Percentiles rank a stretch among this genome's conserved stretches.
phyloP scores from a whole-genome alignment of 2,329 filamentous ascomycete species.

The Arachnopeziza araneosa region DNA sequence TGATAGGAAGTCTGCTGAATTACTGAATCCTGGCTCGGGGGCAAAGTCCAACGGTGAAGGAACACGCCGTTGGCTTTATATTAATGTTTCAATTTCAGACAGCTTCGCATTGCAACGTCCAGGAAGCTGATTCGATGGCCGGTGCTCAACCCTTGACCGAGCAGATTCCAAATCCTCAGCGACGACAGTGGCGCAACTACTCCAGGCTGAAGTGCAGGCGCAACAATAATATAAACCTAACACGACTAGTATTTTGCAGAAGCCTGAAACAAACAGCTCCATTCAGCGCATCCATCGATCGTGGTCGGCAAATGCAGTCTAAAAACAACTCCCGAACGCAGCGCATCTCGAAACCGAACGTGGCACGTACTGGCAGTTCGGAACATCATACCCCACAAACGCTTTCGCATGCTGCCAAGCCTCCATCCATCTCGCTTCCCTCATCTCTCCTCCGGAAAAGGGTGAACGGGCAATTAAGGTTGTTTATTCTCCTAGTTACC shows the following conservation, averaged over 20 bases:
- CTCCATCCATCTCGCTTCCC: neutral
- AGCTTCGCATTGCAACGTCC: neutral
- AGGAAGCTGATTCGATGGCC: neutral
- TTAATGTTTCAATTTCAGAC: neutral
- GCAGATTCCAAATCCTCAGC: neutral
- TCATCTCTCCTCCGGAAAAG: neutral
- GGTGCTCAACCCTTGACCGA: neutral
- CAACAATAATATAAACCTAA: neutral
- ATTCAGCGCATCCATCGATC: neutral
- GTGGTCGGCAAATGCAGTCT: neutral
- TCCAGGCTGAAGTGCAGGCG: neutral
- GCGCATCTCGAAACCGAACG: neutral
- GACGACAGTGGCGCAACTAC: neutral
- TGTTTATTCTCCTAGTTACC: neutral
- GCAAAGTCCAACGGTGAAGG: too few species aligned
- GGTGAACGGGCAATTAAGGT: neutral
- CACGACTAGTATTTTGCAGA: neutral
- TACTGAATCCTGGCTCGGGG: too few species aligned
- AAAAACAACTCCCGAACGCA: neutral
- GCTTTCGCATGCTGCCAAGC: too few species aligned
- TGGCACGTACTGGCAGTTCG: neutral
- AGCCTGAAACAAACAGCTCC: neutral
- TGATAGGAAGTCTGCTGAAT: too few species aligned
- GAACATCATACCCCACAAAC: too few species aligned
- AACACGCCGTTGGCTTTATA: neutral